Percentiles rank a stretch among this genome's conserved stretches.
phyloP scores from a whole-genome alignment of 306 rosid species.

The Quercus parvula region DNA sequence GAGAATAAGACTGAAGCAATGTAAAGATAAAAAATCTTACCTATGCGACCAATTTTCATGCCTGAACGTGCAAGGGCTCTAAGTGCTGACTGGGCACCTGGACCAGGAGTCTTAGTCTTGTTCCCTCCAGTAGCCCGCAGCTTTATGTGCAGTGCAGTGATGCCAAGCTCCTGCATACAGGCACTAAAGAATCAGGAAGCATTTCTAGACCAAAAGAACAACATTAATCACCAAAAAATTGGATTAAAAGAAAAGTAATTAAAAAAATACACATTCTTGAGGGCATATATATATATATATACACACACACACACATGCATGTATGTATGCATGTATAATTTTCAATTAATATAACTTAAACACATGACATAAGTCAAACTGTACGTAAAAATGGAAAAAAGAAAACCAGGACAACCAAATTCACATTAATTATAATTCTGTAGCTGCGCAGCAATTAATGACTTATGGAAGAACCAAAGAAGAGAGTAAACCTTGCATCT shows the following conservation, averaged over 20 bases:
- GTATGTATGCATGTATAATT: too few species aligned
- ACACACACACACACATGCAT: too few species aligned
- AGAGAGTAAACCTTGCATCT: constrained; percentile 61
- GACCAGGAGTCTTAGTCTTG: constrained; percentile 57
- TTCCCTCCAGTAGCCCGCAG: constrained; percentile 58
- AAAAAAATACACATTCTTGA: too few species aligned
- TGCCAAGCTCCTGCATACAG: constrained; percentile 39
- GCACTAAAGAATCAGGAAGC: background rate
- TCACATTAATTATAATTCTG: background rate
- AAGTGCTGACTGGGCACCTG: constrained; percentile 54
- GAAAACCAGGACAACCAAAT: background rate
- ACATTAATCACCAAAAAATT: too few species aligned
- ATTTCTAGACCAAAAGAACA: background rate
- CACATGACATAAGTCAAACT: background rate
- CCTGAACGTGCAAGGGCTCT: constrained; percentile 63
- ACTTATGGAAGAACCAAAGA: background rate
- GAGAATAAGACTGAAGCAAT: background rate
- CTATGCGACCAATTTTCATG: constrained; percentile 57
- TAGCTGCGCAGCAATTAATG: background rate
- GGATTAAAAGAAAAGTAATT: too few species aligned
- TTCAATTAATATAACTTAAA: too few species aligned
- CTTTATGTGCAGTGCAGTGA: constrained; percentile 53
- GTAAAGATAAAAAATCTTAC: constrained; percentile 5
- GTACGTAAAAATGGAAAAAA: background rate
- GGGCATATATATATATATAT: too few species aligned